These are phyloP conservation scores for Chrysanthemum seticuspe DNA, from an alignment of 129 eudicot genomes.

Conservation along the genomic window DNA sequence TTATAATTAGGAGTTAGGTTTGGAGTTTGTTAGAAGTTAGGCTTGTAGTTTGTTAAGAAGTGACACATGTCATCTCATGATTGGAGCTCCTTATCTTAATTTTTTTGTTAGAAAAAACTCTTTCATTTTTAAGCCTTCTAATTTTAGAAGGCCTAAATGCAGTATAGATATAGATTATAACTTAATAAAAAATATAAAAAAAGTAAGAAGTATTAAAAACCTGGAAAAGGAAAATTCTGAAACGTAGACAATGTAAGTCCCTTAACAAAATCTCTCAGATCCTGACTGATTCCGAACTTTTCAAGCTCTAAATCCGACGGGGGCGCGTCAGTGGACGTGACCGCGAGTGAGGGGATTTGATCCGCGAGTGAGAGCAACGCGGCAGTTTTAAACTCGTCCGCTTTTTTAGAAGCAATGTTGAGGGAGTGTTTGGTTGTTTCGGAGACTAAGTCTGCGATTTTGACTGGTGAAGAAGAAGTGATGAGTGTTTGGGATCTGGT, in stretches of 20 bases:
- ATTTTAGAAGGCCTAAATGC: no score
- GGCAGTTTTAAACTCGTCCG: conserved; percentile 44
- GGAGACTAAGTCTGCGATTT: conserved; percentile 44
- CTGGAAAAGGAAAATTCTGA: conserved; percentile 58
- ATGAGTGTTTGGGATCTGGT: conserved; percentile 41
- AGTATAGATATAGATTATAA: no score
- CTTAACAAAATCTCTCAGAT: conserved; percentile 53
- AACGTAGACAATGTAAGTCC: conserved; percentile 49
- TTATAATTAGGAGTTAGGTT: no score
- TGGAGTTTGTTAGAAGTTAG: no score
- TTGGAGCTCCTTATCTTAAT: no score
- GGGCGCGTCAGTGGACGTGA: conserved; percentile 9
- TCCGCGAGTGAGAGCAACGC: conserved; percentile 50
- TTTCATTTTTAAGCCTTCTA: no score
- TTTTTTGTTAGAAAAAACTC: no score
- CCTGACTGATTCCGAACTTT: conserved; percentile 51
- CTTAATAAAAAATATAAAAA: neutral
- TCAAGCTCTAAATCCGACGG: conserved; percentile 43
- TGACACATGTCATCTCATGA: no score
- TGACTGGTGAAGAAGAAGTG: conserved; percentile 33
- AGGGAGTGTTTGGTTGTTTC: conserved; percentile 42
- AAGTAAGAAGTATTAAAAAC: conserved; percentile 10
- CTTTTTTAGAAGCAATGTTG: conserved; percentile 54
- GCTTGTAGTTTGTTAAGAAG: no score
- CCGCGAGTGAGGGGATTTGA: conserved; percentile 42